Evolutionary conservation across 2,329 filamentous ascomycete genomes (phyloP), one percentile per base, ranked within the genome.

Genomic region (Verticillium isaacii): DNA sequence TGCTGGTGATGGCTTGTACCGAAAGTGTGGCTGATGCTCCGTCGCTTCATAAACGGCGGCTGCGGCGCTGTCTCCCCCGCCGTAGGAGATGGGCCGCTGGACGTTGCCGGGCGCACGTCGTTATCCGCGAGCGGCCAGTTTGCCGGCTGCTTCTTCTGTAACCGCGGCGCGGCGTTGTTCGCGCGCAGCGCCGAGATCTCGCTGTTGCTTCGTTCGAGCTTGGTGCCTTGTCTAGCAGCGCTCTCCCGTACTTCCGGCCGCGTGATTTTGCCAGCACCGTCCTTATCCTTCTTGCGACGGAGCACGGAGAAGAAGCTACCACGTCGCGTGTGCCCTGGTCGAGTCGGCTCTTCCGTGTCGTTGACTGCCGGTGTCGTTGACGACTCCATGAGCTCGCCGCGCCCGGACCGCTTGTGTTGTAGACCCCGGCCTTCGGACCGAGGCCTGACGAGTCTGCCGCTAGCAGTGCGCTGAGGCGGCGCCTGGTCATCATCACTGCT

Each of bases 211-310:
- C 86, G 80, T 71, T 90, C 87, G 1, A 89, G 76, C 23, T 78
- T 81, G 0, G 85, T 89, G 65, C 90, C 88, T 59, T 82, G 79
- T 11, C 87, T 78, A 1, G 87, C 86, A 2, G 83, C 82, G 65
- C 82, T 88, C 66, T 89, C 87, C 14, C 74, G 70, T 11, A 76
- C 68, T 25, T 82, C 82, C 1, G 77, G 73, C 41, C 86, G 85
- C 36, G 82, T 78, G 23, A 89, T 82, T 68, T 82, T 85, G 57
- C 79, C 75, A 61, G 76, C 69, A 32, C 77, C 68, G 64, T 84
- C 80, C 39, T 74, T 74, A 52, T 75, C 78, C 71, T 87, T 90
- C 72, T 86, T 90, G 60, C 89, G 86, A 41, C 87, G 84, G n/a
- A 92, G 74, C 5, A 85, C 85, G 2, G 80, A 80, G 74, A 87